phyloP scores from a whole-genome alignment of 2,329 filamentous ascomycete species.

The Claviceps sp. region DNA sequence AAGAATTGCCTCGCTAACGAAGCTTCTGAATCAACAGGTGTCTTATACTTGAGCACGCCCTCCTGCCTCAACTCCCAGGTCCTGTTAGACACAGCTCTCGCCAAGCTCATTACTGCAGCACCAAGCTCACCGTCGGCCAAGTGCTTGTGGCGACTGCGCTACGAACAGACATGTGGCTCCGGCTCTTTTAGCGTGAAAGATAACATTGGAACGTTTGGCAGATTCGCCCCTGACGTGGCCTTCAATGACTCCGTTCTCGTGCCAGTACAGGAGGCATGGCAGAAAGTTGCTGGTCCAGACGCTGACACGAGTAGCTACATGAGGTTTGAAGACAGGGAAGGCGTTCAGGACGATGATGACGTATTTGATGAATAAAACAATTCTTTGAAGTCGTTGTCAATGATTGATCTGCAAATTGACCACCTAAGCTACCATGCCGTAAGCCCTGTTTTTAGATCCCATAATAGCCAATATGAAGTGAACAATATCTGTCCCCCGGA shows the following conservation, averaged over 20 bases:
- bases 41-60: slow-evolving; percentile 25
- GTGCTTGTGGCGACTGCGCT: slow-evolving; percentile 39
- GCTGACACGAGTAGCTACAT: slow-evolving; percentile 48
- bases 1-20: slow-evolving; percentile 18
- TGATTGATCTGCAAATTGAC: too few species aligned
- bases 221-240: slow-evolving; percentile 49
- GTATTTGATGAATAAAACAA: slow-evolving; percentile 2
- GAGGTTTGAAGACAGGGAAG: slow-evolving; percentile 64
- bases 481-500: too few species aligned
- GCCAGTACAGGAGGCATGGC: slow-evolving; percentile 58
- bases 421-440: too few species aligned
- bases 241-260: slow-evolving; percentile 61
- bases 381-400: too few species aligned
- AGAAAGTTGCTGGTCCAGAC: slow-evolving; percentile 39
- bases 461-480: too few species aligned
- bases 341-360: slow-evolving; percentile 42
- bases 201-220: slow-evolving; percentile 41
- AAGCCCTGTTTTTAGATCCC: too few species aligned
- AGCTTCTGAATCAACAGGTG: slow-evolving; percentile 12
- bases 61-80: slow-evolving; percentile 20
- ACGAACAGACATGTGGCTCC: slow-evolving; percentile 33
- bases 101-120: slow-evolving; percentile 24
- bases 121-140: slow-evolving; percentile 16
- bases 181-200: slow-evolving; percentile 20
- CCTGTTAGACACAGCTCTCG: slow-evolving; percentile 26